Evolutionary conservation across 768 basidiomycete genomes (phyloP), one percentile per base, ranked within the genome.

Genomic region (Vararia minispora): DNA sequence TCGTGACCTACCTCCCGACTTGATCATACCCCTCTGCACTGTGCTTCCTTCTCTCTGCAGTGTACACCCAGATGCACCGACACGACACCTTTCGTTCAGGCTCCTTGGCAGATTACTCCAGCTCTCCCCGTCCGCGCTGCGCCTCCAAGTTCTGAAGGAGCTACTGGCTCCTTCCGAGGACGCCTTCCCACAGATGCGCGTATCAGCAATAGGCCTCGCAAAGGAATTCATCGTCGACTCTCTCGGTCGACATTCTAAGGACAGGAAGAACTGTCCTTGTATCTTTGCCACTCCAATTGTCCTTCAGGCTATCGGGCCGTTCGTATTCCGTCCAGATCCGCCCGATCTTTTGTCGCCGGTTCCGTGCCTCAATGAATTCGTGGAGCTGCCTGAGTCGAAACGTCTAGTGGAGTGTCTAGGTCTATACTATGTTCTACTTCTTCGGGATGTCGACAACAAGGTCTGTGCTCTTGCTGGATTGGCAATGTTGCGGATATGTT

Each of bases 401-500:
- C 63, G 84, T 28, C 59, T 88, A 17, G 65, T 70, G 0, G 81
- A 85, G 44, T 75, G 71, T 44, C 58, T 88, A 5, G 71, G 73
- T 13, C 65, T 86, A 35, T 81, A 79, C 51, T 85, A 79, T 46
- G 64, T 79, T 24, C 60, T 85, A 13, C 49, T 84, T 6, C 55
- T 61, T 31, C 60, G 80, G 45, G 84, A 88, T 52, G 50, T 45
- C 7, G 45, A 56, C 4, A 87, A 86, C 50, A 53, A 54, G 51
- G 84, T 82, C 34, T 3, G 60, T 46, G 17, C 37, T 30, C 3
- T 23, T 10, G 26, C 23, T 34, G 17, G 18, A 21, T 32, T 14
- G 17, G 18, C 31, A 13, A 22, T 28, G 11, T 9, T 10, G 29
- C 24, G 8, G 2, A 13, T 18, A 2, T 31, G 13, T 36, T 18